Conservation (phyloP, 2,329 filamentous ascomycete genomes). For the Fusarium caatingaense region DNA sequence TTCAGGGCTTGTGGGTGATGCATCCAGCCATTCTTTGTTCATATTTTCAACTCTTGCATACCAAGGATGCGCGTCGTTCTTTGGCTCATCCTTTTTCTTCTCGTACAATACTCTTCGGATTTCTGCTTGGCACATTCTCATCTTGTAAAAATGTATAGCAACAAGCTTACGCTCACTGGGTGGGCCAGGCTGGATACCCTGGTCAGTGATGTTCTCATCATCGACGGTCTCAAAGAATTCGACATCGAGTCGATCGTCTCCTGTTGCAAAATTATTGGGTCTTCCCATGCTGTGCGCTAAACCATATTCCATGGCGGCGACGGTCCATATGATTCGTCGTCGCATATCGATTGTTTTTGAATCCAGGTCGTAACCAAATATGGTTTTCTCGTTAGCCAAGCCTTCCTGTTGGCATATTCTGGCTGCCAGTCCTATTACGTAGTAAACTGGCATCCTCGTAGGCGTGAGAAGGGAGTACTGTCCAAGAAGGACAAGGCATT, state of each 20-base stretch:
- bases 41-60: slow-evolving; percentile 83
- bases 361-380: slow-evolving; percentile 74
- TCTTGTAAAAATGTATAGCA: slow-evolving; percentile 92
- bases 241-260: slow-evolving; percentile 85
- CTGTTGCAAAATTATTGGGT: slow-evolving; percentile 85
- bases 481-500: slow-evolving; percentile 87
- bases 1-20: slow-evolving; percentile 74
- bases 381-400: slow-evolving; percentile 88
- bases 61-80: slow-evolving; percentile 86
- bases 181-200: slow-evolving; percentile 78
- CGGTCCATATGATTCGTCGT: slow-evolving; percentile 86
- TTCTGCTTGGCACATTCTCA: slow-evolving; percentile 88
- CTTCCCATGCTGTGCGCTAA: slow-evolving; percentile 89
- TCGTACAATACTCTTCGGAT: slow-evolving; percentile 89
- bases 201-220: slow-evolving; percentile 83
- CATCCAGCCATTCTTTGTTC: slow-evolving; percentile 81
- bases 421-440: slow-evolving; percentile 88
- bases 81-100: slow-evolving; percentile 80
- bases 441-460: slow-evolving; percentile 91
- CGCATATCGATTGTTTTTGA: slow-evolving; percentile 88
- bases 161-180: slow-evolving; percentile 86
- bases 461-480: slow-evolving; percentile 94
- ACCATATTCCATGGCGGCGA: slow-evolving; percentile 88
- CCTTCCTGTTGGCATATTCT: slow-evolving; percentile 91
- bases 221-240: slow-evolving; percentile 84